These are phyloP conservation scores for Phytophthora brassicae DNA, from an alignment of 352 stramenopile genomes.

Conservation along the genomic window DNA sequence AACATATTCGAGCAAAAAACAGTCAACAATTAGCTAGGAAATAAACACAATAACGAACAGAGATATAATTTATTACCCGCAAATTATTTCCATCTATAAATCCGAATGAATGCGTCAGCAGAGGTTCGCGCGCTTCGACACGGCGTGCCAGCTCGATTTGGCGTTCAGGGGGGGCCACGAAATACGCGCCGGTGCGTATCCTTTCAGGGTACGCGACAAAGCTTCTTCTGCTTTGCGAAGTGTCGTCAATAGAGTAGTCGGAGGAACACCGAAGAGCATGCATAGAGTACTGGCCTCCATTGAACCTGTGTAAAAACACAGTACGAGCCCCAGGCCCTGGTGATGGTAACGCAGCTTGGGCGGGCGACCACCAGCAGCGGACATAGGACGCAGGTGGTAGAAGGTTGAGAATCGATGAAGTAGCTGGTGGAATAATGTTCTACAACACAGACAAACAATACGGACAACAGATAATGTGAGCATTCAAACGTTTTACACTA, in stretches of 20 bases:
- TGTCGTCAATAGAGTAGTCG: constrained; percentile 1
- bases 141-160: not conserved
- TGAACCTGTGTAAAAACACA: not conserved
- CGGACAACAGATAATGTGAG: no score
- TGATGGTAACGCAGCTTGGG: constrained; percentile 6
- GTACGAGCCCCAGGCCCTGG: constrained; percentile 6
- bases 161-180: not conserved
- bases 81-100: constrained; percentile 13
- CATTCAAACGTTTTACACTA: no score
- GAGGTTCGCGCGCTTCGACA: constrained; percentile 31
- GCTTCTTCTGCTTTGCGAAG: constrained; percentile 4
- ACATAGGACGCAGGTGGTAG: no score
- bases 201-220: not conserved
- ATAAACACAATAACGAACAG: no score
- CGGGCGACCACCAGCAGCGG: no score
- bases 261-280: constrained; percentile 2
- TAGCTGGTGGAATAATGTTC: no score
- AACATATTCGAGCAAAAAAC: no score
- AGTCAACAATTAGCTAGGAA: no score
- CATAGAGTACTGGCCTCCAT: constrained; percentile 6
- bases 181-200: not conserved
- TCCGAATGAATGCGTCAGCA: constrained; percentile 22
- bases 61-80: not conserved
- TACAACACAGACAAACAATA: no score
- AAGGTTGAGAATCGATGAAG: not conserved